These are phyloP conservation scores for Parietaria judaica DNA, from an alignment of 306 rosid genomes.

Conservation along the genomic window DNA sequence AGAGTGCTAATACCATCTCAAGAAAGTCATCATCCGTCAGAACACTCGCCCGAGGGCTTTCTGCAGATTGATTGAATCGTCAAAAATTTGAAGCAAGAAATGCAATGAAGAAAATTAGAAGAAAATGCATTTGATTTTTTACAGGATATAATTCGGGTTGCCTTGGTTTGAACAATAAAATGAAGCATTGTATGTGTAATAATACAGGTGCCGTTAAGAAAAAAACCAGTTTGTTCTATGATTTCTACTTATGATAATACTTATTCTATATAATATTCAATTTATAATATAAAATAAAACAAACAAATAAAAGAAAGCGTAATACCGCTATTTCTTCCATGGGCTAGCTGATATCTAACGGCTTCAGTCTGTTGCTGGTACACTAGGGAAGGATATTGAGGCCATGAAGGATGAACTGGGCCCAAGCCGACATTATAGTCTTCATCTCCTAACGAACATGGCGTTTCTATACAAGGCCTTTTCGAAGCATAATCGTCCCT, in stretches of 20 bases:
- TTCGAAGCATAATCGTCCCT: constrained; percentile 36
- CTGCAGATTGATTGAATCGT: constrained; percentile 34
- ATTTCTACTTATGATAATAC: too few relatives aligned
- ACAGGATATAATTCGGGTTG: too few relatives aligned
- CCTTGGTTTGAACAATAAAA: too few relatives aligned
- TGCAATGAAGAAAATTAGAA: too few relatives aligned
- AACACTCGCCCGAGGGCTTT: constrained; percentile 42
- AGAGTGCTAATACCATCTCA: constrained; percentile 42
- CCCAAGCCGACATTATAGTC: constrained; percentile 23
- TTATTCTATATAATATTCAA: too few relatives aligned
- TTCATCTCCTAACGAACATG: constrained; percentile 36
- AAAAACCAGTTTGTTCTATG: too few relatives aligned
- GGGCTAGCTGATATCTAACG: constrained; percentile 31
- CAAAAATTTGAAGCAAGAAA: background rate
- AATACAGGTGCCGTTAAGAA: too few relatives aligned
- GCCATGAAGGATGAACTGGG: constrained; percentile 38
- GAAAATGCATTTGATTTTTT: too few relatives aligned
- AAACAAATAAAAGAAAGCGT: background rate
- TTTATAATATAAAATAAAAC: too few relatives aligned
- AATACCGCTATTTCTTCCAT: constrained; percentile 36
- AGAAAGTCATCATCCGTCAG: constrained; percentile 70
- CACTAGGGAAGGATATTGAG: constrained; percentile 36
- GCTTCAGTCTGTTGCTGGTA: constrained; percentile 45
- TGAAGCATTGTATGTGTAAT: too few relatives aligned
- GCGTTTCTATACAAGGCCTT: constrained; percentile 34